These are phyloP conservation scores for Schrenkiella parvula DNA, from an alignment of 345 rosid species.

Conservation along the genomic window DNA sequence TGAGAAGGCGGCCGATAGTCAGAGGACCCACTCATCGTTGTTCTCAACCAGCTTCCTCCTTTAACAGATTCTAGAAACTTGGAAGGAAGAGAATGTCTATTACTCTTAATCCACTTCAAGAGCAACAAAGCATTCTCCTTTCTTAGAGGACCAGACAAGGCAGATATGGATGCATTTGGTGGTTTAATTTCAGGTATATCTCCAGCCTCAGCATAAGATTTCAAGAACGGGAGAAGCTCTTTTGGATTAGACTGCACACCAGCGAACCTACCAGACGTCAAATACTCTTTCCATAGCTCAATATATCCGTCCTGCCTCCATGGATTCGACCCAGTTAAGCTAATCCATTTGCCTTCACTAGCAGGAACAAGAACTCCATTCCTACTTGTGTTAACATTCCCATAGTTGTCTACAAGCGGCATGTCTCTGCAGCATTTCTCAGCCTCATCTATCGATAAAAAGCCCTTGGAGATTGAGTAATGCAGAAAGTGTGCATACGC, in stretches of 20 bases:
- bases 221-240: conserved; percentile 43
- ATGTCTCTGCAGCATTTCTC: conserved; percentile 26
- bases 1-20: conserved; percentile 52
- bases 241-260: conserved; percentile 31
- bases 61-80: conserved; percentile 47
- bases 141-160: conserved; percentile 48
- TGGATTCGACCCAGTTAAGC: conserved; percentile 47
- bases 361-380: conserved; percentile 62
- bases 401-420: conserved; percentile 60
- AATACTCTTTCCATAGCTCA: conserved; percentile 55
- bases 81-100: conserved; percentile 24
- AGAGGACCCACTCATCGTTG: conserved; percentile 41
- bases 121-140: conserved; percentile 49
- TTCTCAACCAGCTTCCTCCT: conserved; percentile 62
- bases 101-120: conserved; percentile 48
- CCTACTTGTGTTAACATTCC: conserved; percentile 21
- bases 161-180: conserved; percentile 50
- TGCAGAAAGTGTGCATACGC: conserved; percentile 53
- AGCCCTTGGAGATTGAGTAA: conserved; percentile 31
- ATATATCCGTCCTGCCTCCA: conserved; percentile 47
- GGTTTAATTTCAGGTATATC: conserved; percentile 58
- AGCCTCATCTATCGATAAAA: conserved; percentile 34
- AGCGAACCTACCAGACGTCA: conserved; percentile 32
- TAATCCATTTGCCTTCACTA: conserved; percentile 57
- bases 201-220: conserved; percentile 26